These are phyloP conservation scores for Domatiomyces globalis DNA, from an alignment of 2,329 filamentous ascomycete species.

Conservation along the genomic window DNA sequence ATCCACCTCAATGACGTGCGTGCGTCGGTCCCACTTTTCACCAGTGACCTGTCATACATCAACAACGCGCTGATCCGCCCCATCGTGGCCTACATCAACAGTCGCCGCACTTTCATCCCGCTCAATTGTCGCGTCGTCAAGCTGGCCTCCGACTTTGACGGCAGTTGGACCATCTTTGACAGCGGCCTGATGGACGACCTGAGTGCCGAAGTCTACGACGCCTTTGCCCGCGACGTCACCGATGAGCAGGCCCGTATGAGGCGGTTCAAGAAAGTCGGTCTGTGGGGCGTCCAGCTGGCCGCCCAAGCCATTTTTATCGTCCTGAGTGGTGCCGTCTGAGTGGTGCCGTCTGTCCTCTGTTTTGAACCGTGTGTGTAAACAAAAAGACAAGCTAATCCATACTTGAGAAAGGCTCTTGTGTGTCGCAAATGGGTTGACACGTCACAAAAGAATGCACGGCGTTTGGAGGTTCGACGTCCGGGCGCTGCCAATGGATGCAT, in stretches of 20 bases:
- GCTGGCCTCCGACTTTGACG: constrained; percentile 75
- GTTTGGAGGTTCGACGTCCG: background rate
- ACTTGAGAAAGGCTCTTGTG: too few relatives aligned
- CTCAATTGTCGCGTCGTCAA: constrained; percentile 93
- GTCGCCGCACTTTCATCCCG: constrained; percentile 85
- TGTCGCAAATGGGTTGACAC: background rate
- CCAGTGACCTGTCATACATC: constrained; percentile 79
- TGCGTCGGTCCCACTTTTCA: constrained; percentile 85
- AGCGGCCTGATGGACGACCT: constrained; percentile 88
- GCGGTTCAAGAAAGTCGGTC: constrained; percentile 84
- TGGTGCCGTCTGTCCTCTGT: background rate
- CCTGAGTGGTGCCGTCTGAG: constrained; percentile 20
- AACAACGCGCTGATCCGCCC: constrained; percentile 90
- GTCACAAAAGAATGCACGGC: background rate
- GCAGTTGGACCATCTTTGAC: constrained; percentile 88
- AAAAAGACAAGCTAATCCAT: background rate
- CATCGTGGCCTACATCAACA: constrained; percentile 97
- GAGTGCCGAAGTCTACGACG: constrained; percentile 80
- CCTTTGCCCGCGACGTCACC: constrained; percentile 80
- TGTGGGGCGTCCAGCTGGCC: constrained; percentile 87
- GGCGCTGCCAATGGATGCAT: background rate
- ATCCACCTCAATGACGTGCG: constrained; percentile 91
- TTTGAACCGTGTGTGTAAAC: background rate
- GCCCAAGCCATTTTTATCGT: constrained; percentile 91
- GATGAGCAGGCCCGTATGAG: constrained; percentile 75